Conservation (phyloP, 768 basidiomycete genomes). For the Tricholoma hemisulphureum region DNA sequence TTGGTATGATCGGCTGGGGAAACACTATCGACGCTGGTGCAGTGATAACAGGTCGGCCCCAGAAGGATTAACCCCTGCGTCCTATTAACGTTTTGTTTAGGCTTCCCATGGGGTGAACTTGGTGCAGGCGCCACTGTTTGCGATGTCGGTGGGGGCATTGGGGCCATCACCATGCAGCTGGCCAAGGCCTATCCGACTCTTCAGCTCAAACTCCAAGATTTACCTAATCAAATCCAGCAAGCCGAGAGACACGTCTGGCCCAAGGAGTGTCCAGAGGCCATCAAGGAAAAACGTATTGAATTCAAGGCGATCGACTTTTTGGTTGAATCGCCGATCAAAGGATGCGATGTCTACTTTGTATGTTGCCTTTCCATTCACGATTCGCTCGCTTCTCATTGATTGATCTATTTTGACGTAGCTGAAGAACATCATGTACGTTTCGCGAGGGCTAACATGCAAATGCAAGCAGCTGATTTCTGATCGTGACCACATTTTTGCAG, state of each 20-base stretch:
- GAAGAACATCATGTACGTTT: slow-evolving; percentile 34
- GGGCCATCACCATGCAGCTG: slow-evolving; percentile 32
- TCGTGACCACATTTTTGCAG: slow-evolving; percentile 22
- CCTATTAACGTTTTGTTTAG: slow-evolving; percentile 13
- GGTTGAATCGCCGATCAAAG: slow-evolving; percentile 31
- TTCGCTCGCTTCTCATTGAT: background rate
- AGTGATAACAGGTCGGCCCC: slow-evolving; percentile 20
- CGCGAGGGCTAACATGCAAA: background rate
- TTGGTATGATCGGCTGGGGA: slow-evolving; percentile 33
- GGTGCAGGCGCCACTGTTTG: slow-evolving; percentile 29
- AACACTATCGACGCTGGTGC: slow-evolving; percentile 20
- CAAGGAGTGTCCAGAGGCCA: slow-evolving; percentile 31
- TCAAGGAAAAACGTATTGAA: slow-evolving; percentile 33
- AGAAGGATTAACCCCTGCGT: background rate
- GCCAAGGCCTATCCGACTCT: slow-evolving; percentile 33
- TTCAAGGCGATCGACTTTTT: slow-evolving; percentile 42
- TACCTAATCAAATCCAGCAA: slow-evolving; percentile 28
- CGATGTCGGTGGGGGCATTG: slow-evolving; percentile 42
- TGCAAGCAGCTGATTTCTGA: background rate
- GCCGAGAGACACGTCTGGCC: slow-evolving; percentile 34
- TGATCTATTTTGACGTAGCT: slow-evolving; percentile 21
- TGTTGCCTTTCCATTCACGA: slow-evolving; percentile 9
- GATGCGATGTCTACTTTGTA: slow-evolving; percentile 43
- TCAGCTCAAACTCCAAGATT: slow-evolving; percentile 38
- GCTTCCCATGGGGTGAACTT: slow-evolving; percentile 35